These are phyloP conservation scores for Tolypocladium cylindrosporum DNA, from an alignment of 2,329 filamentous ascomycete species.

Conservation along the genomic window DNA sequence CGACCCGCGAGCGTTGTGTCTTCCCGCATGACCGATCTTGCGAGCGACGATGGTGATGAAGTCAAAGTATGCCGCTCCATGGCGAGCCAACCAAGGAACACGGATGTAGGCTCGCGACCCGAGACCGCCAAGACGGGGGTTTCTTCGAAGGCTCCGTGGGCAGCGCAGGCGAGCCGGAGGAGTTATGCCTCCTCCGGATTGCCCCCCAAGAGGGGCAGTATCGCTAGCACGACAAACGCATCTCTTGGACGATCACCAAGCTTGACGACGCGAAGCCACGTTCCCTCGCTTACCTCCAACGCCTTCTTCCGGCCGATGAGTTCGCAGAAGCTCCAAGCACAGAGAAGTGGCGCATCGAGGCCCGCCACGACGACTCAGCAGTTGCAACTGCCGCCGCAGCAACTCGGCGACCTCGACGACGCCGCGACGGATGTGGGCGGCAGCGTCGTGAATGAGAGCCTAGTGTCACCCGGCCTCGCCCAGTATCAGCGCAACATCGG, in stretches of 20 bases:
- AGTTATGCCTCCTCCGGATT: constrained; percentile 27
- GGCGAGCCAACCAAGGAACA: constrained; percentile 23
- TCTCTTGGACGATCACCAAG: constrained; percentile 44
- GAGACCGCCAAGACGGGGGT: constrained; percentile 41
- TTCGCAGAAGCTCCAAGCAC: constrained; percentile 85
- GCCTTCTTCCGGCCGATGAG: constrained; percentile 97
- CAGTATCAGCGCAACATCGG: constrained; percentile 16
- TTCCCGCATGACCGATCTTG: constrained; percentile 60
- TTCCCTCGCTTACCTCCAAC: constrained; percentile 77
- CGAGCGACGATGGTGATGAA: constrained; percentile 44
- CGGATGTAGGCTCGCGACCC: constrained; percentile 39
- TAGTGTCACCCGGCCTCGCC: constrained; percentile 43
- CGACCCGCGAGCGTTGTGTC: constrained; percentile 58
- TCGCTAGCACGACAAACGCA: constrained; percentile 34
- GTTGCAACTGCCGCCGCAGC: constrained; percentile 13
- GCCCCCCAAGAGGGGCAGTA: constrained; percentile 33
- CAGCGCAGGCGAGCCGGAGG: constrained; percentile 46
- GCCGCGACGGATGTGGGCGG: constrained; percentile 34
- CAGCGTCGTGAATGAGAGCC: constrained; percentile 30
- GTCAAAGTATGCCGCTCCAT: constrained; percentile 17
- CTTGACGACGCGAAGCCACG: constrained; percentile 72
- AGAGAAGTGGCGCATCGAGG: constrained; percentile 53
- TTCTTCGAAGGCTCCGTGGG: constrained; percentile 36
- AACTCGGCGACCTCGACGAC: constrained; percentile 24
- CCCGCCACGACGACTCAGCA: constrained; percentile 30